Conservation (phyloP, 169 alveolate genomes). For the Plasmodium adleri region DNA sequence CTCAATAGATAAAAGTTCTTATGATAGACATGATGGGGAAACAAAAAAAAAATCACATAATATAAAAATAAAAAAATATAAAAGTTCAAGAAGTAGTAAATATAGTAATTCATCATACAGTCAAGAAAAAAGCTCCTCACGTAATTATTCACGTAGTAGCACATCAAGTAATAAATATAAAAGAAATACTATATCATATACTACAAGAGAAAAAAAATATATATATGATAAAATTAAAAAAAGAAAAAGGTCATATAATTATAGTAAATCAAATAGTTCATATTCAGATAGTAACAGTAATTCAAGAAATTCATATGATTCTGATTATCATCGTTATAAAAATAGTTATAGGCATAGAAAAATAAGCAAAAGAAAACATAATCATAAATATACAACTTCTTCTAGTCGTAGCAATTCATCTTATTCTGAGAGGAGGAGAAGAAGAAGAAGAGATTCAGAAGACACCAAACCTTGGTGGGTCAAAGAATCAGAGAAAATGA, state of each 20-base stretch:
- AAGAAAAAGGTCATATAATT: slow-evolving; percentile 8
- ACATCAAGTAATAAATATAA: neutral
- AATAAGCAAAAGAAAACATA: neutral
- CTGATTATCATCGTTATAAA: slow-evolving; percentile 3
- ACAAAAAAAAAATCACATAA: neutral
- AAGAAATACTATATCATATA: neutral
- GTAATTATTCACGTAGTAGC: slow-evolving; percentile 10
- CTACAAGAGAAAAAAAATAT: slow-evolving; percentile 10
- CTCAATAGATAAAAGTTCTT: slow-evolving; percentile 4
- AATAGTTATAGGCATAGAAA: neutral
- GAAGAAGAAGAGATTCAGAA: slow-evolving; percentile 31
- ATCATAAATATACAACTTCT: slow-evolving; percentile 7
- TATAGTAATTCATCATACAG: slow-evolving; percentile 27
- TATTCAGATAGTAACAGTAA: slow-evolving; percentile 4
- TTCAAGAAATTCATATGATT: slow-evolving; percentile 33
- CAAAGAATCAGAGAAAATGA: slow-evolving; percentile 63
- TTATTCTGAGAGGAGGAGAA: slow-evolving; percentile 23
- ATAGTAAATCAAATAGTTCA: slow-evolving; percentile 16
- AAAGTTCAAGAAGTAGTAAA: slow-evolving; percentile 19
- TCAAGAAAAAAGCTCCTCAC: slow-evolving; percentile 5
- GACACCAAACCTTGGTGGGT: slow-evolving; percentile 72
- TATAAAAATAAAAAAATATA: neutral
- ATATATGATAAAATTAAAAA: slow-evolving; percentile 3
- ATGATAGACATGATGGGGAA: neutral
- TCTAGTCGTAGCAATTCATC: slow-evolving; percentile 30